Conservation (phyloP, 805 yeast genomes). For the Metschnikowia bowlesiae region DNA sequence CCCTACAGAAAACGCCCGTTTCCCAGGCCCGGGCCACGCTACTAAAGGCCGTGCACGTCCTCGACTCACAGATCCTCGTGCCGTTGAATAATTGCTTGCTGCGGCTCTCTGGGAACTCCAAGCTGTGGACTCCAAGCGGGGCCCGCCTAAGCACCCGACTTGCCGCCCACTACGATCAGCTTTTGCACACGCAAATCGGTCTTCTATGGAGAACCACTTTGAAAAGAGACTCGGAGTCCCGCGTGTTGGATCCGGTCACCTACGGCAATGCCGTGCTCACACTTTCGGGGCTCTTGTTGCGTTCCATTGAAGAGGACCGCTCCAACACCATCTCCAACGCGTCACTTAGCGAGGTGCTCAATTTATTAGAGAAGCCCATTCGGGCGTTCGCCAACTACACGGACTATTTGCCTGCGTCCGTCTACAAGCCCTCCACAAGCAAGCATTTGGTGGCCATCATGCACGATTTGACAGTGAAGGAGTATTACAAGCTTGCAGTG, state of each 20-base stretch:
- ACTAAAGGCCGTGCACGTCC: not conserved
- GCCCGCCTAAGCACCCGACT: not conserved
- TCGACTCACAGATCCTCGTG: not conserved
- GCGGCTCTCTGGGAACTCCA: not conserved
- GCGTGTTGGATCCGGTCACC: slow-evolving; percentile 55
- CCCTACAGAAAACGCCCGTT: not conserved
- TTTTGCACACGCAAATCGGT: slow-evolving; percentile 34
- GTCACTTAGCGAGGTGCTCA: slow-evolving; percentile 54
- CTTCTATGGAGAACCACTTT: slow-evolving; percentile 35
- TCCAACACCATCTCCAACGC: slow-evolving; percentile 48
- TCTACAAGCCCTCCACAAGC: slow-evolving; percentile 24
- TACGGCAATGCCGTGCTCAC: slow-evolving; percentile 63
- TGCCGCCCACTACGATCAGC: slow-evolving; percentile 18
- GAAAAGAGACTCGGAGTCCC: slow-evolving; percentile 52
- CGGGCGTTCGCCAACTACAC: slow-evolving; percentile 35
- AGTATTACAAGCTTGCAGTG: slow-evolving; percentile 61
- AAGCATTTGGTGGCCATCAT: slow-evolving; percentile 47
- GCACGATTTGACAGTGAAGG: slow-evolving; percentile 61
- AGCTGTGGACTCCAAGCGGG: not conserved
- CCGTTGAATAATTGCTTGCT: slow-evolving; percentile 1
- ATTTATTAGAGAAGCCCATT: slow-evolving; percentile 56
- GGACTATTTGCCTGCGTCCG: slow-evolving; percentile 42
- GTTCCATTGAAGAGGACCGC: slow-evolving; percentile 63
- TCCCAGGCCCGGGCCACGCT: not conserved
- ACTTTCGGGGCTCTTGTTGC: slow-evolving; percentile 51